These are phyloP conservation scores for Fusarium heterosporum DNA, from an alignment of 2,329 filamentous ascomycete genomes.

Conservation along the genomic window DNA sequence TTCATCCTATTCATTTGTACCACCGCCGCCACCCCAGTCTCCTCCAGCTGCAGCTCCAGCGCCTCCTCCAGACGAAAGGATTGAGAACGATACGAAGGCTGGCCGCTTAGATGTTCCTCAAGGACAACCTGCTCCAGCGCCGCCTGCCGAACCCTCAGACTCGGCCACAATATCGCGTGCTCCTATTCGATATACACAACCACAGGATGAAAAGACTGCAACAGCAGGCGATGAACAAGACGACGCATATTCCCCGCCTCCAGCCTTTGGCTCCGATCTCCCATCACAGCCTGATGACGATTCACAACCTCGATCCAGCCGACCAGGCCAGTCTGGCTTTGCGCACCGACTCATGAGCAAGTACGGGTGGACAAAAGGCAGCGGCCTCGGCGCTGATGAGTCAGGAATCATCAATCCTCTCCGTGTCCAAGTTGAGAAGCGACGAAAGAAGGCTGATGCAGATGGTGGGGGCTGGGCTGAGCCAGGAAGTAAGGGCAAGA, in stretches of 20 bases:
- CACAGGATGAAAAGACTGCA: constrained; percentile 45
- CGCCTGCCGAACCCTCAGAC: constrained; percentile 55
- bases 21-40: constrained; percentile 65
- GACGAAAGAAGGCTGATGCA: constrained; percentile 80
- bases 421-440: constrained; percentile 85
- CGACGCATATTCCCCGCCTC: constrained; percentile 57
- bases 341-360: constrained; percentile 91
- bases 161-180: constrained; percentile 78
- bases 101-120: constrained; percentile 70
- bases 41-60: constrained; percentile 61
- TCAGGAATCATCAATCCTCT: constrained; percentile 88
- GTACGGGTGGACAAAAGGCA: constrained; percentile 91
- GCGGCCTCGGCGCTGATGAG: constrained; percentile 84
- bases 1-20: constrained; percentile 66
- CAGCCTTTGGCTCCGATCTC: constrained; percentile 61
- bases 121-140: constrained; percentile 47
- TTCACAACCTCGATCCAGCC: constrained; percentile 65
- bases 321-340: constrained; percentile 85
- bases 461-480: constrained; percentile 83
- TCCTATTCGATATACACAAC: constrained; percentile 76
- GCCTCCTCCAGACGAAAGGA: constrained; percentile 66
- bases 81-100: constrained; percentile 77
- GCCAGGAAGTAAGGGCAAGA: constrained; percentile 77
- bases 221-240: constrained; percentile 57
- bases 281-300: constrained; percentile 52